Percentiles rank a stretch among this genome's conserved stretches.
These are phyloP conservation scores for Aspergillus egyptiacus DNA, from an alignment of 495 filamentous ascomycete species.

Conservation along the genomic window DNA sequence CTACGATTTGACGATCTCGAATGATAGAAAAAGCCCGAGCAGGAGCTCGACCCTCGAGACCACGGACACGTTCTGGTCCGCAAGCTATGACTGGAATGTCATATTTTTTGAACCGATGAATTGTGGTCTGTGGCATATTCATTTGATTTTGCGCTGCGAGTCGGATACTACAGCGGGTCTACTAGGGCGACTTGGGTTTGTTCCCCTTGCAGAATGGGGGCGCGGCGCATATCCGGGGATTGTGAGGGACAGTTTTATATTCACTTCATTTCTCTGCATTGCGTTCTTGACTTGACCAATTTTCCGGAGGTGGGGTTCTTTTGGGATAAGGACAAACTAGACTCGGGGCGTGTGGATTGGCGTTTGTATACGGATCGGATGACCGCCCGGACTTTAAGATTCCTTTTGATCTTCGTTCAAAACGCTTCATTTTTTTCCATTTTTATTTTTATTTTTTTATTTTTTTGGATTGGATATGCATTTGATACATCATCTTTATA, in stretches of 20 bases:
- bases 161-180: not conserved
- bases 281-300: not conserved
- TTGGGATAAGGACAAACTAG: constrained; percentile 12
- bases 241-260: constrained; percentile 4
- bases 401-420: too few relatives aligned
- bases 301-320: constrained; percentile 9
- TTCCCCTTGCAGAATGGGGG: not conserved
- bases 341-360: constrained; percentile 15
- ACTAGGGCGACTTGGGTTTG: not conserved
- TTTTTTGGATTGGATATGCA: constrained; percentile 4
- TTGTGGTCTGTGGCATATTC: not conserved
- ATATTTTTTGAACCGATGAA: too few relatives aligned
- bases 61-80: too few relatives aligned
- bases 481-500: not conserved
- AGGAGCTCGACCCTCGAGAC: not conserved
- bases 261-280: not conserved
- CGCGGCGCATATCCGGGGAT: not conserved
- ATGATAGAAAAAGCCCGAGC: constrained; percentile 9
- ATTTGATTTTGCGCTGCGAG: not conserved
- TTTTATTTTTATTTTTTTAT: constrained; percentile 5
- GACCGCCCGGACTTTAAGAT: constrained; percentile 1
- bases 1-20: constrained; percentile 28
- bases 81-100: too few relatives aligned
- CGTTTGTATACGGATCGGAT: constrained; percentile 11
- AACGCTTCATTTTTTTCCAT: constrained; percentile 1